Percentiles rank a stretch among this genome's conserved stretches.
These are phyloP conservation scores for Penicillium nordicum DNA, from an alignment of 2,329 filamentous ascomycete species.

Conservation along the genomic window DNA sequence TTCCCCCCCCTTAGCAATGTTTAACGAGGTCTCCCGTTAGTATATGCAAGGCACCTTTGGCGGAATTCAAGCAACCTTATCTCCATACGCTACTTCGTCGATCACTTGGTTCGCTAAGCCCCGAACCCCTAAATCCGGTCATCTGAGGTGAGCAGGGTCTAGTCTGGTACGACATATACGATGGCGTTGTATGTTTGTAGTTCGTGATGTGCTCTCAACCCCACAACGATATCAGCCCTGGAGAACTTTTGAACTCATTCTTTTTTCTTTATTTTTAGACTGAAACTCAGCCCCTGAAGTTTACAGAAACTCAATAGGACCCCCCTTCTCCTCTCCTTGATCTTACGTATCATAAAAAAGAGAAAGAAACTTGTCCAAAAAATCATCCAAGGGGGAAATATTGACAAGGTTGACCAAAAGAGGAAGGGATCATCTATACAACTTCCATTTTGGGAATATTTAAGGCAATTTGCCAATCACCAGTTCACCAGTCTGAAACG, in stretches of 20 bases:
- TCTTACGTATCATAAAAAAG: conserved; percentile 14
- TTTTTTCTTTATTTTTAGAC: not conserved
- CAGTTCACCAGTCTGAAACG: conserved; percentile 16
- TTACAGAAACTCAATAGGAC: not conserved
- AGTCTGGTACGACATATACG: not conserved
- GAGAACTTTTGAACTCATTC: not conserved
- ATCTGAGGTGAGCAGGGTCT: conserved; percentile 4
- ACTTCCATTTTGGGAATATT: conserved; percentile 12
- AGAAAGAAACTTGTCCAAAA: conserved; percentile 1
- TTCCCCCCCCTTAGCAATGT: conserved; percentile 15
- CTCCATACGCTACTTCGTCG: conserved; percentile 12
- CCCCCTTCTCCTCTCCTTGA: not conserved
- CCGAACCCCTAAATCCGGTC: not conserved
- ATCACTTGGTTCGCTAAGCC: conserved; percentile 3
- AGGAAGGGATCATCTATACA: conserved; percentile 17
- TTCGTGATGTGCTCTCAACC: not conserved
- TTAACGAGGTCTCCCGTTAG: conserved; percentile 14
- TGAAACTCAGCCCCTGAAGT: not conserved
- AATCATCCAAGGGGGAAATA: conserved; percentile 14
- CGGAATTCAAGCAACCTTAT: conserved; percentile 23
- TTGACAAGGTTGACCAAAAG: conserved; percentile 9
- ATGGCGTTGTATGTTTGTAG: not conserved
- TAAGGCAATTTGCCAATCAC: conserved; percentile 3
- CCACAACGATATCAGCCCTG: not conserved
- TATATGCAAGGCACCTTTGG: conserved; percentile 23